phyloP scores from a whole-genome alignment of 768 basidiomycete species.

The Clitopilus hobsonii region DNA sequence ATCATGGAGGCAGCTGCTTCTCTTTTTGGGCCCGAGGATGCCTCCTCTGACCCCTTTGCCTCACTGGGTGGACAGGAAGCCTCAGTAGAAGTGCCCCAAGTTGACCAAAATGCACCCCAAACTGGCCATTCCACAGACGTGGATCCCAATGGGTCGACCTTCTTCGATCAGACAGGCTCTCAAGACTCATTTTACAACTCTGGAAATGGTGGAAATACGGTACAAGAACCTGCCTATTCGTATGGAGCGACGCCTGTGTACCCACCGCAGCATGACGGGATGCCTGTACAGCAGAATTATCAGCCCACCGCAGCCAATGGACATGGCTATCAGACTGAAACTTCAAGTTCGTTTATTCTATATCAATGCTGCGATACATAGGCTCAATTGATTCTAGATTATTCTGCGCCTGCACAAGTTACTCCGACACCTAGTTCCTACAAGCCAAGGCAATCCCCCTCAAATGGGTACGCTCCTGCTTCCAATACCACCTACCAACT shows the following conservation, averaged over 20 bases:
- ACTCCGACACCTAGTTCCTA: constrained; percentile 13
- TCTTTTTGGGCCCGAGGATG: constrained; percentile 69
- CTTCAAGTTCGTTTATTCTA: neutral
- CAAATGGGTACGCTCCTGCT: constrained; percentile 15
- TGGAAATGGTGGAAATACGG: neutral
- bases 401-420: constrained; percentile 6
- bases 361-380: neutral
- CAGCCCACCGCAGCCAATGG: neutral
- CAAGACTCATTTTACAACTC: neutral
- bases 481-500: constrained; percentile 11
- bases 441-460: constrained; percentile 31
- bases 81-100: neutral
- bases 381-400: neutral
- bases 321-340: neutral
- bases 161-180: constrained; percentile 1
- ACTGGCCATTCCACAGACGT: neutral
- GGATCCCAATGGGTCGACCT: constrained; percentile 8
- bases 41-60: constrained; percentile 60
- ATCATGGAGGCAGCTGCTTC: constrained; percentile 70
- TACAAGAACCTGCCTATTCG: neutral
- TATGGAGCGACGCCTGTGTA: neutral
- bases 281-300: neutral
- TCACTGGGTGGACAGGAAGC: constrained; percentile 36
- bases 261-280: neutral
- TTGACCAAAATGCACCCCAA: constrained; percentile 1